These are phyloP conservation scores for Cryptococcus sp. DNA, from an alignment of 1,284 basidiomycete species.

Conservation along the genomic window DNA sequence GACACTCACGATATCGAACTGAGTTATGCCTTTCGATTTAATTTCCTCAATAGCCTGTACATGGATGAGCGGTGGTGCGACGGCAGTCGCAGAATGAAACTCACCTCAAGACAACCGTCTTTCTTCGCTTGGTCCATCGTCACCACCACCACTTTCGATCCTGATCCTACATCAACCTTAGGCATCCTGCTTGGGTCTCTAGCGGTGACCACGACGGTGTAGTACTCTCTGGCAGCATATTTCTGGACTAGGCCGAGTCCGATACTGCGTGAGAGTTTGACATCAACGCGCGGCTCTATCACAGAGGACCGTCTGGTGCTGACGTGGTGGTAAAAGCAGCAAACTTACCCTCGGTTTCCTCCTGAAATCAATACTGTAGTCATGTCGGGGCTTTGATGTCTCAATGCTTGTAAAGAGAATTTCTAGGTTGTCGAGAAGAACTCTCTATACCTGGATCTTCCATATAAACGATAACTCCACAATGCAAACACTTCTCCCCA, in stretches of 20 bases:
- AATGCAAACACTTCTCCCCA: too few relatives aligned
- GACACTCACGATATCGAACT: constrained; percentile 25
- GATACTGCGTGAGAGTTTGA: constrained; percentile 15
- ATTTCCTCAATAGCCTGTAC: constrained; percentile 15
- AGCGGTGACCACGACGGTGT: constrained; percentile 26
- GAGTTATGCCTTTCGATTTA: constrained; percentile 18
- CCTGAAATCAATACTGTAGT: constrained; percentile 28
- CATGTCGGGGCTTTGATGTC: background rate
- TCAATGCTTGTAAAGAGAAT: too few relatives aligned
- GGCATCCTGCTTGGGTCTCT: constrained; percentile 22
- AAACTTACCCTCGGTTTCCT: constrained; percentile 29
- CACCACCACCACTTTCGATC: constrained; percentile 24
- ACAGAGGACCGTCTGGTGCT: too few relatives aligned
- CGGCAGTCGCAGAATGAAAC: background rate
- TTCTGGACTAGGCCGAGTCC: constrained; percentile 26
- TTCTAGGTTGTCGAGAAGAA: background rate
- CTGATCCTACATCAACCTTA: constrained; percentile 14
- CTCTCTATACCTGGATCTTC: background rate
- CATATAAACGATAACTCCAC: too few relatives aligned
- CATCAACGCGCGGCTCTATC: background rate
- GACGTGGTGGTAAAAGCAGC: background rate
- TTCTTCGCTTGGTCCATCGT: constrained; percentile 18
- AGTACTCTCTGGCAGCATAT: constrained; percentile 17
- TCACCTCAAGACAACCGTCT: constrained; percentile 9
- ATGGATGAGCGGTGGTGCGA: background rate